A percentile compares a stretch with the other conserved stretches of the same genome.
These are phyloP conservation scores for Aspergillus thermomutatus DNA, from an alignment of 2,329 filamentous ascomycete genomes.

Conservation along the genomic window DNA sequence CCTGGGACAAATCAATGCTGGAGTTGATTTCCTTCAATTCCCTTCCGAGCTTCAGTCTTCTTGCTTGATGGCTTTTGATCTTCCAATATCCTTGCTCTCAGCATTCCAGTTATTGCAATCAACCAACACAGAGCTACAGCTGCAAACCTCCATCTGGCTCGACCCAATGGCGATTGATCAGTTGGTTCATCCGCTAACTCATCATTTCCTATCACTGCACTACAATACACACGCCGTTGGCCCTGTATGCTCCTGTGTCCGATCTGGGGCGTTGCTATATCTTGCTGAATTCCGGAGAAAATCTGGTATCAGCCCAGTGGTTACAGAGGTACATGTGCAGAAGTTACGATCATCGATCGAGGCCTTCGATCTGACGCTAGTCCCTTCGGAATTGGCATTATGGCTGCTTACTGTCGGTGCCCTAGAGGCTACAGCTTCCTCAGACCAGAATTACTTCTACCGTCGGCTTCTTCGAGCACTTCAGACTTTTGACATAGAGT, in stretches of 20 bases:
- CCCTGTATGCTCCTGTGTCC: not conserved
- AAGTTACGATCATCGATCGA: not conserved
- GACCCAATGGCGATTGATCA: not conserved
- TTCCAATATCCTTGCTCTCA: not conserved
- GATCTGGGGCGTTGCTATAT: not conserved
- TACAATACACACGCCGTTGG: not conserved
- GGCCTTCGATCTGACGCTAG: not conserved
- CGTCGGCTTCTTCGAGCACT: no score
- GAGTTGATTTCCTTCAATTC: not conserved
- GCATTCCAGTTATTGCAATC: not conserved
- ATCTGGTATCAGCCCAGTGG: not conserved
- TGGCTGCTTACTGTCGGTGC: not conserved
- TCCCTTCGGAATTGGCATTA: not conserved
- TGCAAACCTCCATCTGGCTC: not conserved
- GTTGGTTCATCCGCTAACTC: not conserved
- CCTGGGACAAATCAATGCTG: fast-evolving
- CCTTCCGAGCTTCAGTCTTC: no score
- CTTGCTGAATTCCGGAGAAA: not conserved
- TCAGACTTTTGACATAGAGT: no score
- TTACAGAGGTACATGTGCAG: not conserved
- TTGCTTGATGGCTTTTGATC: not conserved
- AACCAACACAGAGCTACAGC: not conserved
- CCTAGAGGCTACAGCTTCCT: no score
- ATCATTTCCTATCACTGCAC: not conserved
- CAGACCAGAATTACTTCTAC: no score